A percentile compares a stretch with the other conserved stretches of the same genome.
Evolutionary conservation across 148 eudicot species (phyloP).

Genomic region (Bassia scoparia): DNA sequence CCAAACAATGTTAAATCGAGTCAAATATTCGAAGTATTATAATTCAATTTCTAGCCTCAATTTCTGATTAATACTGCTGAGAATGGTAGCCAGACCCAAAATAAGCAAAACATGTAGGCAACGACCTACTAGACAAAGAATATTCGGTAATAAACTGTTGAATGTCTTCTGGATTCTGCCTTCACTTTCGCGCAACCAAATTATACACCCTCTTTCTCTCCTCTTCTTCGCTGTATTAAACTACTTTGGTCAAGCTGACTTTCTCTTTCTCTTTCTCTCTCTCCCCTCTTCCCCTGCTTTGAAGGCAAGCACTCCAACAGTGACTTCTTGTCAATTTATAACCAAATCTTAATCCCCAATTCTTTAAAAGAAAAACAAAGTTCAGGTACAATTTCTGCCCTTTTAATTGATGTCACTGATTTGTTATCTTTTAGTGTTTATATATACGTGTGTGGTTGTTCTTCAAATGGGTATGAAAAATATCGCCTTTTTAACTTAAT

Average conservation of each 20-base stretch:
- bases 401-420: neutral
- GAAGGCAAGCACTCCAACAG: slow-evolving; percentile 5
- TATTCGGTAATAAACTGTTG: neutral
- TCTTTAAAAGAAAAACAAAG: neutral
- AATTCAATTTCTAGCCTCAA: no score
- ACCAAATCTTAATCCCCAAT: neutral
- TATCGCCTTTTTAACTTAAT: neutral
- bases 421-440: neutral
- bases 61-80: no score
- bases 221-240: neutral
- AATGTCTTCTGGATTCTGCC: neutral
- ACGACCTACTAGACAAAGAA: slow-evolving; percentile 6
- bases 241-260: slow-evolving; percentile 11
- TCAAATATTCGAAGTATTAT: no score
- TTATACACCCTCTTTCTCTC: neutral
- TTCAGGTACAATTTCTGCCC: slow-evolving; percentile 9
- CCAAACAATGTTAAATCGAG: no score
- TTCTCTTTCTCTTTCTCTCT: neutral
- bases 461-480: neutral
- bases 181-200: neutral
- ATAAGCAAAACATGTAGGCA: slow-evolving; percentile 1
- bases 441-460: slow-evolving; percentile 8
- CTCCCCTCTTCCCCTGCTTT: neutral
- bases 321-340: neutral
- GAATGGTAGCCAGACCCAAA: neutral